phyloP scores from a whole-genome alignment of 306 rosid genomes.

The Rubus idaeus region DNA sequence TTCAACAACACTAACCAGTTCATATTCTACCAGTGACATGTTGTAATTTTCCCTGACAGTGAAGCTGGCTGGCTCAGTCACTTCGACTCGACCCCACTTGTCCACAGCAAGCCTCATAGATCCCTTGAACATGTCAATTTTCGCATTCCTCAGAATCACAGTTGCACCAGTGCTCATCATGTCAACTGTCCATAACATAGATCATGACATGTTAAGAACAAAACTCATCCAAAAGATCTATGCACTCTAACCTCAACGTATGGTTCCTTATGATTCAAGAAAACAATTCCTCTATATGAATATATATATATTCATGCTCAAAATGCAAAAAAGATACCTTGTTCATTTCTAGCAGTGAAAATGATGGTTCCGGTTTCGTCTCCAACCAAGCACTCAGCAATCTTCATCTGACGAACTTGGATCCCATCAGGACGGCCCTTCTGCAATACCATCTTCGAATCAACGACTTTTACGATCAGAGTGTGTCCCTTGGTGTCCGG shows the following conservation, averaged over 20 bases:
- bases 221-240: neutral
- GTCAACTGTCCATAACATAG: constrained; percentile 10
- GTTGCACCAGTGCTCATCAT: constrained; percentile 6
- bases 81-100: constrained; percentile 21
- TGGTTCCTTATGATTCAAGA: neutral
- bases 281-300: too few species aligned
- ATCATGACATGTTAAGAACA: neutral
- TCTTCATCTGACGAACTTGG: constrained; percentile 21
- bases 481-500: constrained; percentile 25
- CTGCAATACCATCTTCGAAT: constrained; percentile 20
- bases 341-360: constrained; percentile 24
- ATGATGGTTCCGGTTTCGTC: constrained; percentile 20
- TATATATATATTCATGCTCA: neutral
- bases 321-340: neutral
- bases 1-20: constrained; percentile 12
- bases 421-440: constrained; percentile 23
- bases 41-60: constrained; percentile 14
- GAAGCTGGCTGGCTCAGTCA: constrained; percentile 16
- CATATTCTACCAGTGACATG: constrained; percentile 7
- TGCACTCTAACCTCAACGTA: neutral
- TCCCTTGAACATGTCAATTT: constrained; percentile 26
- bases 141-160: constrained; percentile 14
- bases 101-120: constrained; percentile 19
- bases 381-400: constrained; percentile 22
- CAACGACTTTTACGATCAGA: constrained; percentile 16